phyloP scores from a whole-genome alignment of 2,329 filamentous ascomycete species.

The Capronia coronata region DNA sequence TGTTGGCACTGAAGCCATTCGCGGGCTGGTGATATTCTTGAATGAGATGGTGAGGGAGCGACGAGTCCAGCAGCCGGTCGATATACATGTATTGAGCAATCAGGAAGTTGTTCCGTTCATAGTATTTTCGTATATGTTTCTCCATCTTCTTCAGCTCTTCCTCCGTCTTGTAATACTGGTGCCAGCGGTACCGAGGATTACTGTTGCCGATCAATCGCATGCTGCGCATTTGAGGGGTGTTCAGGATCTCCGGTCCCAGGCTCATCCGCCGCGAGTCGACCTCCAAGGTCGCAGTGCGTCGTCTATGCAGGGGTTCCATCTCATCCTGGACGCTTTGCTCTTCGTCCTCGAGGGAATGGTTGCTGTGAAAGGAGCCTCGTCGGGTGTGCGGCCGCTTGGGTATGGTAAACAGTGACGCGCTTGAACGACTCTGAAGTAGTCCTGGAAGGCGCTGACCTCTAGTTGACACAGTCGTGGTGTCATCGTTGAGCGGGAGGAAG shows the following conservation, averaged over 20 bases:
- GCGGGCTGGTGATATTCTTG: slow-evolving; percentile 74
- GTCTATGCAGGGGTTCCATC: slow-evolving; percentile 23
- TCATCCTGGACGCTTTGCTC: slow-evolving; percentile 15
- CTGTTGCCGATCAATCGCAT: slow-evolving; percentile 82
- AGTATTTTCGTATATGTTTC: slow-evolving; percentile 73
- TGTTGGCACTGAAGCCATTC: slow-evolving; percentile 50
- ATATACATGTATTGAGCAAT: slow-evolving; percentile 93
- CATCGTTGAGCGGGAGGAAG: slow-evolving; percentile 33
- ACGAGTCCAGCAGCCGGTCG: slow-evolving; percentile 81
- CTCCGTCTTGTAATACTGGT: slow-evolving; percentile 76
- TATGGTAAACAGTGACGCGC: slow-evolving; percentile 23
- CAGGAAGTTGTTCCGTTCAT: slow-evolving; percentile 80
- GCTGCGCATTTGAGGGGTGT: slow-evolving; percentile 42
- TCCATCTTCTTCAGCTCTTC: slow-evolving; percentile 65
- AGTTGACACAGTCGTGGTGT: slow-evolving; percentile 35
- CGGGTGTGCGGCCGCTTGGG: slow-evolving; percentile 6
- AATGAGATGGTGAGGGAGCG: slow-evolving; percentile 82
- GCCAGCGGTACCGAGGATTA: slow-evolving; percentile 79
- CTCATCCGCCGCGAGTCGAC: slow-evolving; percentile 23
- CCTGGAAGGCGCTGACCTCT: slow-evolving; percentile 36
- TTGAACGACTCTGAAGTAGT: slow-evolving; percentile 30
- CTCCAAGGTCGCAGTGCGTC: slow-evolving; percentile 9
- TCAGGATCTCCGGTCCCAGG: slow-evolving; percentile 27
- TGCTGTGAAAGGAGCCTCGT: slow-evolving; percentile 20
- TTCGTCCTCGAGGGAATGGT: slow-evolving; percentile 23